These are phyloP conservation scores for Parathielavia hyrcaniae DNA, from an alignment of 495 filamentous ascomycete genomes.

Conservation along the genomic window DNA sequence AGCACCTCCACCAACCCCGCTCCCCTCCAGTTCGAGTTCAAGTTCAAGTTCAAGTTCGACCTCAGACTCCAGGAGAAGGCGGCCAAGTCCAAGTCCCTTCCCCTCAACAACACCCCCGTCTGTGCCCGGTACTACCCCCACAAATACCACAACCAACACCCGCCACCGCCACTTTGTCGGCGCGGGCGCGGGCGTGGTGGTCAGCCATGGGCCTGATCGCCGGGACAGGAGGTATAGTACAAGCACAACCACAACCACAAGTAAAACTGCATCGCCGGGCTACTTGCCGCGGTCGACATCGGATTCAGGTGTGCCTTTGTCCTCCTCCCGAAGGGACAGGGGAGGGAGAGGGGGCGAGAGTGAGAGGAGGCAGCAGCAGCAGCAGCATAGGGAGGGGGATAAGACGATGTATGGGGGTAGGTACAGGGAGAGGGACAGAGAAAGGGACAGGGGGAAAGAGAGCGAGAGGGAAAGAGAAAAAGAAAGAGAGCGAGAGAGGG, in stretches of 20 bases:
- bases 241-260: too few relatives aligned
- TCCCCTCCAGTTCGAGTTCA: too few relatives aligned
- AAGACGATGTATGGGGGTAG: neutral
- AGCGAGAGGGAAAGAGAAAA: slow-evolving; percentile 12
- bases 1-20: neutral
- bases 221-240: neutral
- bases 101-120: too few relatives aligned
- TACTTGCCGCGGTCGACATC: neutral
- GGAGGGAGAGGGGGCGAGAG: neutral
- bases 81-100: too few relatives aligned
- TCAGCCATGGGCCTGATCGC: too few relatives aligned
- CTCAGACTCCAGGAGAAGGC: too few relatives aligned
- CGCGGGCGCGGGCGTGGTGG: too few relatives aligned
- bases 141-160: too few relatives aligned
- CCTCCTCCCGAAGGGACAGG: neutral
- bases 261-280: neutral
- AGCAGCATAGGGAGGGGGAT: neutral
- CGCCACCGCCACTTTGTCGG: too few relatives aligned
- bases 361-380: too few relatives aligned
- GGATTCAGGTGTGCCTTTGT: neutral
- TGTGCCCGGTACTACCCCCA: too few relatives aligned
- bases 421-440: slow-evolving; percentile 7
- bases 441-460: slow-evolving; percentile 11
- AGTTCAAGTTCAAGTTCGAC: too few relatives aligned
- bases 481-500: slow-evolving; percentile 16